Base-by-base conservation (phyloP, 805 yeast species). In the Zygotorulaspora danielsina region DNA sequence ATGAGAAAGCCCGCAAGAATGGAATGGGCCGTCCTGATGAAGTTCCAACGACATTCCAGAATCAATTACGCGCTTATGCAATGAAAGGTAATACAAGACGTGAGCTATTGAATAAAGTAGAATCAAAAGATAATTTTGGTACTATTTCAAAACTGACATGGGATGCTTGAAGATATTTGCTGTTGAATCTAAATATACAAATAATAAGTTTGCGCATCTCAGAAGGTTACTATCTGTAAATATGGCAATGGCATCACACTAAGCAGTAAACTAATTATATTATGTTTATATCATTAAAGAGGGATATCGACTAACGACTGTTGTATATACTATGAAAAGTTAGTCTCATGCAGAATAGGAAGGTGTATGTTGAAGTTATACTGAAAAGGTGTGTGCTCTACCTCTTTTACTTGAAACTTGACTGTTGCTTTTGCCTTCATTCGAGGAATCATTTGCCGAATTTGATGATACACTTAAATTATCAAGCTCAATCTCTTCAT, bases 31-130 rank as follows among this genome's bases (percentile, higher is more conserved):
- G 24, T 11, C n/a, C 10, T 11, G 19, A 20, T 12, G 16, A 15
- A 29, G 30, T 30, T 12, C 16, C 7, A 7, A 34, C 29, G 29
- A 32, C 25, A 6, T 48, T 47, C 18, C 55, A 55, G 33, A 38
- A 40, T 11, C 38, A 41, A 4, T 33, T 57, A 11, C 42, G 63
- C 25, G 63, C 63, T 9, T 53, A 54, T 36, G 46, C 56, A 2
- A 45, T 46, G 18, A 57, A 50, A 32, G 57, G 59, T 15, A 41
- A 41, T 4, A 8, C 22, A n/a, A 36, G 41, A 26, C 36, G 43
- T 10, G 41, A 43, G 16, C 3, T 22, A 3, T 12, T 32, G 19
- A 42, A 44, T 19, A 38, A 34, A 30, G 5, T 32, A 4, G 13
- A 6, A 6, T n/a, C 35, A 7, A 25, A 34, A 17, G 16, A 13